phyloP scores from a whole-genome alignment of 2,329 filamentous ascomycete genomes.

The Penicillium occitanis region DNA sequence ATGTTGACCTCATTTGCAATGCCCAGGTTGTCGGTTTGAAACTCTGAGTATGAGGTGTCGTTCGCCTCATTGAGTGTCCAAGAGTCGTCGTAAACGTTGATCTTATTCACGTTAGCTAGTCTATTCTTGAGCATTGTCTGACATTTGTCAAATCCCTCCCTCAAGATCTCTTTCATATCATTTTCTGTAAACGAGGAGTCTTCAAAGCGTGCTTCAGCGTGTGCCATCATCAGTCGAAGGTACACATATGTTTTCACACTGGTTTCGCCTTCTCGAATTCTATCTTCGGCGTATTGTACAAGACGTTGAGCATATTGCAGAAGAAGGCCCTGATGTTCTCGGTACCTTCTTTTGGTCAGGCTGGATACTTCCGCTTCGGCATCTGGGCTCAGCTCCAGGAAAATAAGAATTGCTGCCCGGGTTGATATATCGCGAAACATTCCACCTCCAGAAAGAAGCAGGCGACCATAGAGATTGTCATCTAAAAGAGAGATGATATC shows the following conservation, averaged over 20 bases:
- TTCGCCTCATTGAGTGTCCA: constrained; percentile 1
- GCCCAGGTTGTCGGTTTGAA: background rate
- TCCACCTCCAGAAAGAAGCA: constrained; percentile 30
- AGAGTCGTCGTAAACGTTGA: background rate
- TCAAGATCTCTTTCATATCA: background rate
- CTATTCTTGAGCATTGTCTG: background rate
- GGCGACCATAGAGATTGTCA: constrained; percentile 27
- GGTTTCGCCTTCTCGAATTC: constrained; percentile 33
- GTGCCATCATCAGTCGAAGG: constrained; percentile 29
- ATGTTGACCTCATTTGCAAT: background rate
- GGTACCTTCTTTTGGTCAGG: constrained; percentile 19
- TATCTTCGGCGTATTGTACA: constrained; percentile 27
- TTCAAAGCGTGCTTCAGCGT: constrained; percentile 25
- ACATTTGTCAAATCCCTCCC: background rate
- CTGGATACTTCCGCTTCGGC: constrained; percentile 21
- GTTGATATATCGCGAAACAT: constrained; percentile 34
- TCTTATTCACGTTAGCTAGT: background rate
- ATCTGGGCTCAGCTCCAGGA: constrained; percentile 24
- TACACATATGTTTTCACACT: constrained; percentile 35
- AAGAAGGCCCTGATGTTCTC: constrained; percentile 21
- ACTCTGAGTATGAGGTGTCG: background rate
- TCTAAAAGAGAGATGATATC: constrained; percentile 30
- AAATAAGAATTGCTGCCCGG: constrained; percentile 26
- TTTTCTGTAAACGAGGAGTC: constrained; percentile 8
- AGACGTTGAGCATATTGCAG: constrained; percentile 26